A percentile compares a stretch with the other conserved stretches of the same genome.
phyloP scores from a whole-genome alignment of 805 yeast species.

The Nematodospora valgi region DNA sequence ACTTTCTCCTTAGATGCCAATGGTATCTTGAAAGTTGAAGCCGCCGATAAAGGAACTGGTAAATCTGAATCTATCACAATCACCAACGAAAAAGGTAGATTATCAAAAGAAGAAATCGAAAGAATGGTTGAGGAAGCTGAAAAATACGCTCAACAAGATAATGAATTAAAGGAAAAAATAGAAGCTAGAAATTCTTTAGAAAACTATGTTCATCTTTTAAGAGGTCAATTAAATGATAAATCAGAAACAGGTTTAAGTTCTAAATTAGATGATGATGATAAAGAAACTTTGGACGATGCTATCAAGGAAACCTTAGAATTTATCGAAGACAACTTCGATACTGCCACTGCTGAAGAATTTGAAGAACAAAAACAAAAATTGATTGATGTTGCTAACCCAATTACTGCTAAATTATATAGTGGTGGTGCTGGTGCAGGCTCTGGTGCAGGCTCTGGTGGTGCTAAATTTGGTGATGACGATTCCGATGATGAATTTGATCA shows the following conservation, averaged over 20 bases:
- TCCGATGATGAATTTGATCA: conserved; percentile 43
- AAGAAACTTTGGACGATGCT: conserved; percentile 84
- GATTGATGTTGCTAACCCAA: conserved; percentile 83
- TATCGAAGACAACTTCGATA: conserved; percentile 76
- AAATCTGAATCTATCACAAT: conserved; percentile 97
- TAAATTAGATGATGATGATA: conserved; percentile 85
- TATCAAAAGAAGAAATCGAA: conserved; percentile 93
- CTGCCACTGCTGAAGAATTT: conserved; percentile 89
- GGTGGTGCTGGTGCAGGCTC: conserved; percentile 34
- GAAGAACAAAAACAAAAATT: conserved; percentile 84
- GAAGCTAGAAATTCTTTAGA: conserved; percentile 44
- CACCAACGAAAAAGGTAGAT: conserved; percentile 98
- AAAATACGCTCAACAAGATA: conserved; percentile 58
- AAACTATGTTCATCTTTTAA: conserved; percentile 42
- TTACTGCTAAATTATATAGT: conserved; percentile 72
- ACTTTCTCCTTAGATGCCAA: conserved; percentile 99
- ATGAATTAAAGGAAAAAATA: conserved; percentile 41
- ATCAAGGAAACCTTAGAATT: conserved; percentile 82
- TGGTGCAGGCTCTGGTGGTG: conserved; percentile 38
- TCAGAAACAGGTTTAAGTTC: conserved; percentile 55
- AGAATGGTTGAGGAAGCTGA: conserved; percentile 99
- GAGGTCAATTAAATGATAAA: conserved; percentile 42
- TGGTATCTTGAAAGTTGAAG: conserved; percentile 99
- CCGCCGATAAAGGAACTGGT: conserved; percentile 98
- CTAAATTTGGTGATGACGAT: conserved; percentile 40